Evolutionary conservation across 2,329 filamentous ascomycete species (phyloP), one percentile per base, ranked within the genome.

Genomic region (Phaeosphaeriaceae sp.): DNA sequence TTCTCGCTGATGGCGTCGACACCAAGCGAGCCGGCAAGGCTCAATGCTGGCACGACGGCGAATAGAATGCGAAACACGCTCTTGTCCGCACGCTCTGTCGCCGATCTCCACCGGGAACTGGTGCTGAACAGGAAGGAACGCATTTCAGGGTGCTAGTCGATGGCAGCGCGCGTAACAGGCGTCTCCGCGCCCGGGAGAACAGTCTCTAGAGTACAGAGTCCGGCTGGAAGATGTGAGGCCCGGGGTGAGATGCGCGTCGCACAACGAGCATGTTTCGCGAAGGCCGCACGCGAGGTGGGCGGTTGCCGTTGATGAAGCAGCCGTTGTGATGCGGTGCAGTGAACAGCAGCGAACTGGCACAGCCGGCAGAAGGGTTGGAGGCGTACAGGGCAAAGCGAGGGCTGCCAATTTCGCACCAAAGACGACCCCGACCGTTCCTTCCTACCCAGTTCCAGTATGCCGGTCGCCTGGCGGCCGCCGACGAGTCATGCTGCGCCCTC

Each of bases 41-140:
- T 19, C 22, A 7, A 54, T 48, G 21, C 19, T 13, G 24, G n/a
- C 25, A 13, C 45, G 44, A 51, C 21, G 48, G 44, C 47, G 57
- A 55, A 56, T 42, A 11, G 44, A 36, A 31, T 20, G 27, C 7
- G 33, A 22, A 9, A 7, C 19, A 21, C 41, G 48, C 36, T 25
- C 47, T 31, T 15, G 20, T 42, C 40, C 24, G 50, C 46, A 40
- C 51, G 27, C 53, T 41, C 58, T 54, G 47, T 62, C 57, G 65
- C 60, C 65, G 63, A 66, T 59, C 53, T 57, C 49, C 25, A 59
- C 57, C 58, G 60, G 52, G 41, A 49, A 49, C 51, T 45, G 49
- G 51, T 49, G 51, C 47, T 51, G 45, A 54, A 45, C 54, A 54
- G 50, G 47, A 54, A 21, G 45, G 21, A 20, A n/a, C 44, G 21